phyloP scores from a whole-genome alignment of 78 protist genomes.

The Creolimax fragrantissima region DNA sequence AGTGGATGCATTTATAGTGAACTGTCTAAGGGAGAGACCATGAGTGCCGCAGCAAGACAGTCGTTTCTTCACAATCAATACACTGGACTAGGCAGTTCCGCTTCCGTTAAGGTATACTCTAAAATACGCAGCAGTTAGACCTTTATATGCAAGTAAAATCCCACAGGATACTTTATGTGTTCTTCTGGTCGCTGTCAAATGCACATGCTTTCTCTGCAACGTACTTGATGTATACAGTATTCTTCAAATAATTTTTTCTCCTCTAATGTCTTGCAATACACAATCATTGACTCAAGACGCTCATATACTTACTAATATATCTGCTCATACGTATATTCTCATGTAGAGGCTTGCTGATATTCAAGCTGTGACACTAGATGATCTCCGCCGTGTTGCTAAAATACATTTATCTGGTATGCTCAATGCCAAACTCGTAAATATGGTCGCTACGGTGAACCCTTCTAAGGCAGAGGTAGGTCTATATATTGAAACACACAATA shows the following conservation, averaged over 20 bases:
- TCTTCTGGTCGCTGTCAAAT: too few species aligned
- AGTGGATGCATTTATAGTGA: background rate
- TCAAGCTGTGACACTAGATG: background rate
- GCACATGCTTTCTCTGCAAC: too few species aligned
- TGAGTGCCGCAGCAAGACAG: background rate
- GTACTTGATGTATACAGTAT: too few species aligned
- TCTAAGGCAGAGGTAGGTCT: background rate
- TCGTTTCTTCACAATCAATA: background rate
- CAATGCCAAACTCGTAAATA: background rate
- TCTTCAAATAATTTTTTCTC: too few species aligned
- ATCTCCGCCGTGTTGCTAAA: background rate
- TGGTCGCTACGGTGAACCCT: background rate
- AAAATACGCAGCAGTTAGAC: too few species aligned
- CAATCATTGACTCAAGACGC: too few species aligned
- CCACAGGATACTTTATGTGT: too few species aligned
- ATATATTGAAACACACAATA: too few species aligned
- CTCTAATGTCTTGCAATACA: too few species aligned
- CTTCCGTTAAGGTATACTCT: background rate
- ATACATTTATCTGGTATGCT: background rate
- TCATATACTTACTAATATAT: too few species aligned
- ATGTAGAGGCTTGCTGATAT: background rate
- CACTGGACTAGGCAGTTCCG: background rate
- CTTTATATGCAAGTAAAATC: too few species aligned
- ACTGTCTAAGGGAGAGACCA: background rate
- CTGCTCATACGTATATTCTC: too few species aligned